Evolutionary conservation across 345 rosid genomes (phyloP).

Genomic region (Garcia nutans): DNA sequence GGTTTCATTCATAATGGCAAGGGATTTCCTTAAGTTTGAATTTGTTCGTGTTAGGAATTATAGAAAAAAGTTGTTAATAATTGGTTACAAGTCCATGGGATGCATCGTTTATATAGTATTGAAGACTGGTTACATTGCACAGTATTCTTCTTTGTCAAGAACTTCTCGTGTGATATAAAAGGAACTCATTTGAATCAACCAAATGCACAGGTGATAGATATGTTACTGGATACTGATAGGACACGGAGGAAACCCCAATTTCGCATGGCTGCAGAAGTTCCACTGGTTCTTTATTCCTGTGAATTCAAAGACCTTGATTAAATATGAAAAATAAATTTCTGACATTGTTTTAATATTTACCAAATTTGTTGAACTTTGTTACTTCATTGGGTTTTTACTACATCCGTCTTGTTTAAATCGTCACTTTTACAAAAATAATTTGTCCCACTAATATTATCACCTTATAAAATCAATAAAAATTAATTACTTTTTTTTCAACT

Average conservation of each 20-base stretch:
- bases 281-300: conserved; percentile 76
- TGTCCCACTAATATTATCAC: no score
- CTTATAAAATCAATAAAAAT: no score
- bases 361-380: neutral
- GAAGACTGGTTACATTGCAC: neutral
- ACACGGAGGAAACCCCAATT: conserved; percentile 81
- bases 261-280: conserved; percentile 76
- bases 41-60: neutral
- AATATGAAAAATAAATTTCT: neutral
- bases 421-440: no score
- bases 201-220: conserved; percentile 59
- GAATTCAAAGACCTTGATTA: conserved; percentile 64
- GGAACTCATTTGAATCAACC: conserved; percentile 9
- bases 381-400: neutral
- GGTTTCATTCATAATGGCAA: neutral
- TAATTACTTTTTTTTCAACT: no score
- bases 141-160: neutral
- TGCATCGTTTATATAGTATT: neutral
- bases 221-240: conserved; percentile 56
- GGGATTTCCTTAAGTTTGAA: neutral
- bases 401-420: no score
- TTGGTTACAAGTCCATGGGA: neutral
- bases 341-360: neutral
- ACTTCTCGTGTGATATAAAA: neutral
- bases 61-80: neutral